Percentiles rank a stretch among this genome's conserved stretches.
phyloP scores from a whole-genome alignment of 169 alveolate species.

The Plasmodium falciparum region DNA sequence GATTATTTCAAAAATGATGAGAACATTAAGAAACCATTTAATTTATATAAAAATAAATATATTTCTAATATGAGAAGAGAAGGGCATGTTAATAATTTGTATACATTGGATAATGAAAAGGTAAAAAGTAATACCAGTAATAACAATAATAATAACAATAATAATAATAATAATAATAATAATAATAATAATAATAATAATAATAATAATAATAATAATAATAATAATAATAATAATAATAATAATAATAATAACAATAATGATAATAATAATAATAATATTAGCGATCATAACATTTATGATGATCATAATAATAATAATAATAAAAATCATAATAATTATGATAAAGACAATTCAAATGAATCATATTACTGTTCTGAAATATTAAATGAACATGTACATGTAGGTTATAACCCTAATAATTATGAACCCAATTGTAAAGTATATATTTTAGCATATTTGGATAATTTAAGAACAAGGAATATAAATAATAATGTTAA shows the following conservation, averaged over 20 bases:
- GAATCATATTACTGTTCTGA: constrained; percentile 28
- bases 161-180: not conserved
- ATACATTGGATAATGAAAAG: not conserved
- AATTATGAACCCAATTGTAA: constrained; percentile 12
- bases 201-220: no score
- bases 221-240: no score
- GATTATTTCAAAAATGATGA: constrained; percentile 22
- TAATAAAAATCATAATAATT: not conserved
- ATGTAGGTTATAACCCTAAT: constrained; percentile 71
- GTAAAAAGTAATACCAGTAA: not conserved
- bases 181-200: no score
- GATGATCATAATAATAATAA: not conserved
- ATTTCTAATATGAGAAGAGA: not conserved
- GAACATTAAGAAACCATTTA: constrained; percentile 10
- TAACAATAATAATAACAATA: not conserved
- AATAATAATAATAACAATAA: no score
- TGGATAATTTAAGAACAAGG: not conserved
- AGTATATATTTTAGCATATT: constrained; percentile 51
- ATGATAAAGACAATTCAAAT: not conserved
- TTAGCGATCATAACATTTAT: no score
- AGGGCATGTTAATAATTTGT: not conserved
- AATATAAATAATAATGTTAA: not conserved
- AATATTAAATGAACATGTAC: constrained; percentile 71
- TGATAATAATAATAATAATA: no score
- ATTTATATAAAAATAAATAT: constrained; percentile 39